These are phyloP conservation scores for Aspergillus diversus DNA, from an alignment of 495 filamentous ascomycete genomes.

Conservation along the genomic window DNA sequence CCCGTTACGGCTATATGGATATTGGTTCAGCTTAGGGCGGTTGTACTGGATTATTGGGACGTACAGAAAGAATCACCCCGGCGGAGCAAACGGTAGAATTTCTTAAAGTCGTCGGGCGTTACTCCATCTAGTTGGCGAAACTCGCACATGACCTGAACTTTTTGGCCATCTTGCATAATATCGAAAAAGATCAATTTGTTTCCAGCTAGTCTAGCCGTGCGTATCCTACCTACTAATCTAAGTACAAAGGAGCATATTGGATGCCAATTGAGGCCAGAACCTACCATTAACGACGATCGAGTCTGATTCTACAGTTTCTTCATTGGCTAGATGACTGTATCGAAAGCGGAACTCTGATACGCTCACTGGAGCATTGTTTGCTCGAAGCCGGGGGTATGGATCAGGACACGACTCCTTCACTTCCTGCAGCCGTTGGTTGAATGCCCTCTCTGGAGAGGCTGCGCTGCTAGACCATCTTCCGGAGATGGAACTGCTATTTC, in stretches of 20 bases:
- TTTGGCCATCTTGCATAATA: constrained; percentile 68
- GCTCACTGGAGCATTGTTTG: constrained; percentile 36
- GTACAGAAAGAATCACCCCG: constrained; percentile 80
- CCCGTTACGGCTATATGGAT: constrained; percentile 64
- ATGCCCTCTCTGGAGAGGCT: constrained; percentile 41
- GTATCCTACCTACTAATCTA: constrained; percentile 68
- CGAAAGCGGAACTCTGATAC: constrained; percentile 42
- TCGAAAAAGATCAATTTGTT: constrained; percentile 85
- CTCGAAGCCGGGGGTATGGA: constrained; percentile 55
- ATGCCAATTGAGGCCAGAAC: constrained; percentile 35
- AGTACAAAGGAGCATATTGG: constrained; percentile 40
- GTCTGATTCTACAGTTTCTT: constrained; percentile 51
- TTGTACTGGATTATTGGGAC: constrained; percentile 31
- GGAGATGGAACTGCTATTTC: not conserved
- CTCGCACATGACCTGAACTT: constrained; percentile 75
- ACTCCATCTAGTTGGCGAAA: constrained; percentile 56
- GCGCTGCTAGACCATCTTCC: constrained; percentile 31
- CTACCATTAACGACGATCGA: constrained; percentile 50
- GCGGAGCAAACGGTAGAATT: constrained; percentile 59
- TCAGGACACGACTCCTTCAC: constrained; percentile 47
- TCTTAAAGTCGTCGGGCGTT: constrained; percentile 56
- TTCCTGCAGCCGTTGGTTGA: constrained; percentile 54
- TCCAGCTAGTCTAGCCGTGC: constrained; percentile 58
- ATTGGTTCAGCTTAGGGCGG: constrained; percentile 23
- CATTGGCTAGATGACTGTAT: constrained; percentile 43